Percentiles rank a stretch among this genome's conserved stretches.
These are phyloP conservation scores for Hyphodiscus hymeniophilus DNA, from an alignment of 495 filamentous ascomycete species.

Conservation along the genomic window DNA sequence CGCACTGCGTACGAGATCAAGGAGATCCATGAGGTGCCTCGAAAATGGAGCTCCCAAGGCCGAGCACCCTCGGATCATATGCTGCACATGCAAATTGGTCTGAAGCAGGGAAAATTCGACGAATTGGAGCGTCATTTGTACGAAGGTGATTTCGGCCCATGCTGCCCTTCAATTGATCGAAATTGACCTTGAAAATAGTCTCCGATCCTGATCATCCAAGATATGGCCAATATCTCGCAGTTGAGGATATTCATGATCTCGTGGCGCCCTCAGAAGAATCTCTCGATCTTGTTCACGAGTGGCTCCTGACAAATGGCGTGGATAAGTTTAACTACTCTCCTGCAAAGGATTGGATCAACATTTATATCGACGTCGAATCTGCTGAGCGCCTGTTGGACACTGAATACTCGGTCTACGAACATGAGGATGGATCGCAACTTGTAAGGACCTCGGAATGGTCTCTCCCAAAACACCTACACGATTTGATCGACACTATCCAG, in stretches of 20 bases:
- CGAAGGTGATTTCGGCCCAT: constrained; percentile 28
- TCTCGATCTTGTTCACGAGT: constrained; percentile 34
- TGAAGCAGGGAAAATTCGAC: constrained; percentile 42
- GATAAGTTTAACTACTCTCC: constrained; percentile 34
- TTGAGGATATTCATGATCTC: constrained; percentile 28
- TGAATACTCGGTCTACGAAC: constrained; percentile 49
- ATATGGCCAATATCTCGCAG: constrained; percentile 37
- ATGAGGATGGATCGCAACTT: constrained; percentile 29
- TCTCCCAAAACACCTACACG: constrained; percentile 46
- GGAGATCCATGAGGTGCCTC: constrained; percentile 41
- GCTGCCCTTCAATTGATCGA: neutral
- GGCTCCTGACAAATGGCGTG: constrained; percentile 45
- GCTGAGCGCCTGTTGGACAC: constrained; percentile 49
- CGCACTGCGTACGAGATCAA: constrained; percentile 42
- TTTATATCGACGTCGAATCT: constrained; percentile 44
- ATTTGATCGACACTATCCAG: constrained; percentile 55
- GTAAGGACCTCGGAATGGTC: constrained; percentile 38
- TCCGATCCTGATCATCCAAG: constrained; percentile 33
- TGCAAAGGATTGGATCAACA: constrained; percentile 40
- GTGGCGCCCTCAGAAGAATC: constrained; percentile 30
- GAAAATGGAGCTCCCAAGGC: constrained; percentile 36
- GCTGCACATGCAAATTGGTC: constrained; percentile 43
- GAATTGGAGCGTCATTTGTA: constrained; percentile 40
- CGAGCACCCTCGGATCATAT: constrained; percentile 29
- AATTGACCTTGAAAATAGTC: constrained; percentile 9